Conservation (phyloP, 352 stramenopile species). For the Phytophthora podocarpi region DNA sequence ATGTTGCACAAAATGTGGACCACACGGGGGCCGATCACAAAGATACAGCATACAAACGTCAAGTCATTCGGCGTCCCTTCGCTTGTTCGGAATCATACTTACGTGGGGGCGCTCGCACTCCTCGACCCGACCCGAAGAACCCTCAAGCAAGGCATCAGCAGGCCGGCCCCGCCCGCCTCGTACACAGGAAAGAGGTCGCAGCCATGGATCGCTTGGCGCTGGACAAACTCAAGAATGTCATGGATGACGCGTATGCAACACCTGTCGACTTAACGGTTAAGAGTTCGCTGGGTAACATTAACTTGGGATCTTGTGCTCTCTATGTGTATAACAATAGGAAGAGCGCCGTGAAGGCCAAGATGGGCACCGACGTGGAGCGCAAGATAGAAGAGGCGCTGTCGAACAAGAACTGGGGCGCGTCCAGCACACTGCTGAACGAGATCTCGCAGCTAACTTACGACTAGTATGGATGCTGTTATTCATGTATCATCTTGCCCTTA, state of each 20-base stretch:
- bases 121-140: slow-evolving; percentile 10
- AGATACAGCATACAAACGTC: slow-evolving; percentile 33
- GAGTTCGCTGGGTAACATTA: neutral
- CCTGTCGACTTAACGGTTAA: neutral
- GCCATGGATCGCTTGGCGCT: slow-evolving; percentile 86
- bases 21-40: slow-evolving; percentile 7
- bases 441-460: slow-evolving; percentile 98
- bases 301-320: slow-evolving; percentile 3
- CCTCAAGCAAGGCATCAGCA: neutral
- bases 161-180: too few species aligned
- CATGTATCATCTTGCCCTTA: slow-evolving; percentile 1
- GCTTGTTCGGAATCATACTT: slow-evolving; percentile 30
- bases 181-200: slow-evolving; percentile 12
- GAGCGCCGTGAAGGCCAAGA: slow-evolving; percentile 85
- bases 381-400: slow-evolving; percentile 96
- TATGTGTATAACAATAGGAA: slow-evolving; percentile 51
- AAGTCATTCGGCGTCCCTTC: slow-evolving; percentile 22
- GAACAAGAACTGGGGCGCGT: slow-evolving; percentile 99
- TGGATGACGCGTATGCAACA: slow-evolving; percentile 84
- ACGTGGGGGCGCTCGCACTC: slow-evolving; percentile 18
- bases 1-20: neutral
- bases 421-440: slow-evolving; percentile 97
- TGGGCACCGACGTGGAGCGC: slow-evolving; percentile 85
- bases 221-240: slow-evolving; percentile 87
- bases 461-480: slow-evolving; percentile 55